Evolutionary conservation across 179 eudicot genomes (phyloP), one percentile per base, ranked within the genome.

Genomic region (Vitellaria paradoxa): DNA sequence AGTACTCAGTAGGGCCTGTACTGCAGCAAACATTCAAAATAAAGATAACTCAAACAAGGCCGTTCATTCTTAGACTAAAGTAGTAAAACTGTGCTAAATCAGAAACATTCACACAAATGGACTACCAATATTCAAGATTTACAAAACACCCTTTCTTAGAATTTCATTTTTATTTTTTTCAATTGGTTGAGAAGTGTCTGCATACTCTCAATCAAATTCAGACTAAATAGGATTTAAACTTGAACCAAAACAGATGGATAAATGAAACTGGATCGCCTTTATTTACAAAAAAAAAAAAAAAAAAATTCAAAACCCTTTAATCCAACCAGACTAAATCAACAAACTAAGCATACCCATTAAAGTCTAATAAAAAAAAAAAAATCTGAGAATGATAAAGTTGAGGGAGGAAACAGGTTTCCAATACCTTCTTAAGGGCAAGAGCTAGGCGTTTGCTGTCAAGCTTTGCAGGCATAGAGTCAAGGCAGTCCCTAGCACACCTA

Each of bases 341-440:
- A 5, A 49, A 30, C 11, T 24, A 72, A 53, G 7, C 30, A 74
- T 55, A 73, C 13, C 69, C 17, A 26, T 18, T 4, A 6, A 75
- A 62, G 1, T 6, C 13, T 4, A 67, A 9, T 9, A 30, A 30
- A 30, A 30, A 61, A 77, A 50, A 65, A 17, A 0, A 77, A 9
- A 61, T 24, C 0, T 0, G 66, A 50, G 17, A 75, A 57, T 9
- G 30, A 18, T 37, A 37, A n/a, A 6, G 21, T 3, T 5, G 68
- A 30, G 26, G 11, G 7, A 50, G n/a, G 3, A 23, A 3, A n/a
- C 15, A 23, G n/a, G 40, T 56, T 30, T 20, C 0, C 6, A 47
- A 14, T 68, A 90, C 96, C 96, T 93, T 93, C 74, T 93, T 91
- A 46, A 91, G 92, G 65, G 92, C 85, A 69, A 91, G 92, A 79